Conservation (phyloP, 805 yeast genomes). For the Lipomyces starkeyi region DNA sequence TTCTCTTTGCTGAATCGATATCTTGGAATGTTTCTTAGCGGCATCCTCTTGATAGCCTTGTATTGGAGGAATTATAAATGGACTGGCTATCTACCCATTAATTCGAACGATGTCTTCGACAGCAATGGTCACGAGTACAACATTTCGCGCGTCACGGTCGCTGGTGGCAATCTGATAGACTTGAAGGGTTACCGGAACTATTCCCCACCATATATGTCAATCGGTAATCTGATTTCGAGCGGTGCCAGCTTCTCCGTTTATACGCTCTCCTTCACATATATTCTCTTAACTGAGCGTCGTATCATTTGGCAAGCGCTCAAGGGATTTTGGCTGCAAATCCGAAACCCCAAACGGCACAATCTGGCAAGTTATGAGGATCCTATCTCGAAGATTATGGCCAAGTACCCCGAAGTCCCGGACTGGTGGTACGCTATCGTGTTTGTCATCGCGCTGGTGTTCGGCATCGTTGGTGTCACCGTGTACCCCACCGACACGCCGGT, state of each 20-base stretch:
- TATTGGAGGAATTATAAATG: slow-evolving; percentile 36
- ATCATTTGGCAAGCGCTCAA: neutral
- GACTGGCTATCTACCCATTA: slow-evolving; percentile 51
- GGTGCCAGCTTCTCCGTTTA: slow-evolving; percentile 53
- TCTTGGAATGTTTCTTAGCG: neutral
- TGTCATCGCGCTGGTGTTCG: slow-evolving; percentile 51
- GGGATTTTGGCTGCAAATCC: slow-evolving; percentile 5
- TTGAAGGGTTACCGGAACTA: slow-evolving; percentile 59
- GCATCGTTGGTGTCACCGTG: slow-evolving; percentile 47
- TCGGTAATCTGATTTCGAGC: slow-evolving; percentile 47
- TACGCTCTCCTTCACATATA: slow-evolving; percentile 13
- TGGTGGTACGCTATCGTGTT: slow-evolving; percentile 56
- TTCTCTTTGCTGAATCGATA: slow-evolving; percentile 44
- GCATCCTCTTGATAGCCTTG: slow-evolving; percentile 6
- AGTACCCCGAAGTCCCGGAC: slow-evolving; percentile 52
- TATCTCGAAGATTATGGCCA: slow-evolving; percentile 16
- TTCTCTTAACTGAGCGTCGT: slow-evolving; percentile 21
- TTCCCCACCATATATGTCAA: slow-evolving; percentile 62
- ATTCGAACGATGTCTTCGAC: slow-evolving; percentile 48
- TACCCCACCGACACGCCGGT: slow-evolving; percentile 54
- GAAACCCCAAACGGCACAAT: slow-evolving; percentile 40
- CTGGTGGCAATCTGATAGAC: slow-evolving; percentile 43
- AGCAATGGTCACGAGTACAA: slow-evolving; percentile 43
- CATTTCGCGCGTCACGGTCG: slow-evolving; percentile 29
- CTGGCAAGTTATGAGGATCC: slow-evolving; percentile 44